Evolutionary conservation across 352 stramenopile genomes (phyloP).

Genomic region (Aphanomyces stellatus): DNA sequence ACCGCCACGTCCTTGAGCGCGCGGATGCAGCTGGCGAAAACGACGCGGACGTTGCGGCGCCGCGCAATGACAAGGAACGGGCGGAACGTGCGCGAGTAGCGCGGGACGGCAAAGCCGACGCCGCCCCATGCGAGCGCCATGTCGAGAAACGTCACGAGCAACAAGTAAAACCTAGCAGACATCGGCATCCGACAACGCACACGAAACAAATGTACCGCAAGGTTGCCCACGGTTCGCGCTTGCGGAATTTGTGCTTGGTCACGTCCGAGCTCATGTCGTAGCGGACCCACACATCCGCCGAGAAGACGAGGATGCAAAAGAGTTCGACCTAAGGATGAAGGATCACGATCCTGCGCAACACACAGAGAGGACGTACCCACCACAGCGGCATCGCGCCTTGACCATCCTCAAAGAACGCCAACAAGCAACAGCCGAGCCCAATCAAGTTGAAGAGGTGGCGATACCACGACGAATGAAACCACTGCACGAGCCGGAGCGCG

Average conservation of each 20-base stretch:
- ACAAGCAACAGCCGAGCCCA: constrained; percentile 45
- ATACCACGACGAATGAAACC: constrained; percentile 72
- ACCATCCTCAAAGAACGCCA: constrained; percentile 56
- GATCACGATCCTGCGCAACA: too few species aligned
- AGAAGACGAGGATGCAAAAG: constrained; percentile 52
- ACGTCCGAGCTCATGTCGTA: constrained; percentile 80
- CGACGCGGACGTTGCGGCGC: constrained; percentile 73
- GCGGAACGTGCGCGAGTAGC: constrained; percentile 52
- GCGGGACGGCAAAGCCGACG: constrained; percentile 44
- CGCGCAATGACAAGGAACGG: constrained; percentile 76
- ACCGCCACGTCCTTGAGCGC: constrained; percentile 63
- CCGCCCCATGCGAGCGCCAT: constrained; percentile 39
- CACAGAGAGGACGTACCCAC: constrained; percentile 15
- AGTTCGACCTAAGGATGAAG: constrained; percentile 56
- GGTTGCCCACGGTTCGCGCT: constrained; percentile 63
- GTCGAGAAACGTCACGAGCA: constrained; percentile 47
- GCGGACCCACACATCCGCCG: constrained; percentile 51
- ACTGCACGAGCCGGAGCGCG: constrained; percentile 52
- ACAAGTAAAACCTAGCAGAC: constrained; percentile 30
- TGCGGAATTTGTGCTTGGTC: constrained; percentile 68
- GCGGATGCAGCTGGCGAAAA: constrained; percentile 74
- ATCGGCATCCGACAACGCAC: too few species aligned
- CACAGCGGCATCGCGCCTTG: constrained; percentile 29
- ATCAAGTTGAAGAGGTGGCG: constrained; percentile 58
- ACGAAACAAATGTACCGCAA: constrained; percentile 37